A percentile compares a stretch with the other conserved stretches of the same genome.
Evolutionary conservation across 2,329 filamentous ascomycete genomes (phyloP).

Genomic region (Chaetothyriales sp.): DNA sequence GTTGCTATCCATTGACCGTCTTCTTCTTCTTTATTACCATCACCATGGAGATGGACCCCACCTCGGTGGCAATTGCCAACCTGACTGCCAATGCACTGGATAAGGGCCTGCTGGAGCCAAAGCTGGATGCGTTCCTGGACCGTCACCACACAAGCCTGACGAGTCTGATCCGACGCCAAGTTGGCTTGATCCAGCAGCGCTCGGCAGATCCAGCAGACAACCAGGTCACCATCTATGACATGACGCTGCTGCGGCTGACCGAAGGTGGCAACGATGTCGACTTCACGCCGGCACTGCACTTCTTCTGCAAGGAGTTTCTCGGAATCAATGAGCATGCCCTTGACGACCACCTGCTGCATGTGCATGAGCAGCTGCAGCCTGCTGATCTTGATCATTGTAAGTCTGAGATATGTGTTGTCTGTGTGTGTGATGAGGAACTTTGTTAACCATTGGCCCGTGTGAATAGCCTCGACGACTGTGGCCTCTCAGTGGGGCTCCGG

Average conservation of each 20-base stretch:
- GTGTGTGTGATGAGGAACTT: background rate
- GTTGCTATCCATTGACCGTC: no score
- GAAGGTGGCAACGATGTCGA: constrained; percentile 20
- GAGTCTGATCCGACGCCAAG: constrained; percentile 23
- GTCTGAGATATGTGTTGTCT: background rate
- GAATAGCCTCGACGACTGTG: no score
- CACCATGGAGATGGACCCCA: background rate
- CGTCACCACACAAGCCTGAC: constrained; percentile 15
- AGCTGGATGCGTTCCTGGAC: background rate
- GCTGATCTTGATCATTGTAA: background rate
- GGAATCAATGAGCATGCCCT: constrained; percentile 15
- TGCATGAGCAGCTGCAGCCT: background rate
- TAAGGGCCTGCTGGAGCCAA: background rate
- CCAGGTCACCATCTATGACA: constrained; percentile 28
- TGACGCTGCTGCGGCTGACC: constrained; percentile 24
- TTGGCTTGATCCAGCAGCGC: constrained; percentile 23
- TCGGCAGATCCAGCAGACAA: constrained; percentile 22
- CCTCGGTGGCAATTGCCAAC: background rate
- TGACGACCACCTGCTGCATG: no score
- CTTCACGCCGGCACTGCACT: constrained; percentile 22
- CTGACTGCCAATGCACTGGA: background rate
- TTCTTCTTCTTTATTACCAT: no score
- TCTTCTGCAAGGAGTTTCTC: constrained; percentile 27
- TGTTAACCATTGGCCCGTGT: background rate
- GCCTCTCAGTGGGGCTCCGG: no score